Evolutionary conservation across 2,329 filamentous ascomycete species (phyloP).

Genomic region (Fusarium bulbicola): DNA sequence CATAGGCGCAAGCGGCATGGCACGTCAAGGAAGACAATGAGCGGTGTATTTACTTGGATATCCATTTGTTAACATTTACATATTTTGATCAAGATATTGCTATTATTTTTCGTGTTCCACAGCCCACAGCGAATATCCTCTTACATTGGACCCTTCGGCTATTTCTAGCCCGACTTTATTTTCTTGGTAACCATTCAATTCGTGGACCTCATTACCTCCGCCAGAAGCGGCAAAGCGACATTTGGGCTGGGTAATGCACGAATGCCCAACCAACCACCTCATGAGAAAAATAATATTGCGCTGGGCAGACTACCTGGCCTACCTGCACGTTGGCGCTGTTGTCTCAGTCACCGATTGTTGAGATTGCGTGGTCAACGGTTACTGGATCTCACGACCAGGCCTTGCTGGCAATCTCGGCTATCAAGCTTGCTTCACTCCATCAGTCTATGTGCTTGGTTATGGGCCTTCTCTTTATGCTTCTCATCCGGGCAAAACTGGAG

Average conservation of each 20-base stretch:
- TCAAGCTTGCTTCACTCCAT: background rate
- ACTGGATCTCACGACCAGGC: slow-evolving; percentile 2
- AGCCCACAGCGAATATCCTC: background rate
- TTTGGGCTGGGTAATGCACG: slow-evolving; percentile 30
- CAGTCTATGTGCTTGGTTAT: background rate
- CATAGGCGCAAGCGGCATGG: slow-evolving; percentile 29
- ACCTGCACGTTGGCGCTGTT: background rate
- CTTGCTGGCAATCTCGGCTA: slow-evolving; percentile 8
- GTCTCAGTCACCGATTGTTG: slow-evolving; percentile 14
- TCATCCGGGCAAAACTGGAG: slow-evolving; percentile 30
- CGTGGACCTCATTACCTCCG: slow-evolving; percentile 4
- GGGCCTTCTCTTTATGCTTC: slow-evolving; percentile 24
- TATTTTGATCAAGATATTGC: slow-evolving; percentile 19
- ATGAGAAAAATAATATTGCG: background rate
- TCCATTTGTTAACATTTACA: slow-evolving; percentile 36
- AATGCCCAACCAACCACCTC: slow-evolving; percentile 38
- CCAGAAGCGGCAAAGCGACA: slow-evolving; percentile 21
- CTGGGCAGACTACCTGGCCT: background rate
- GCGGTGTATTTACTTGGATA: slow-evolving; percentile 38
- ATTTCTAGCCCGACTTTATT: background rate
- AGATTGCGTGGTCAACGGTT: slow-evolving; percentile 9
- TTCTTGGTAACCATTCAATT: background rate
- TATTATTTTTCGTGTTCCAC: background rate
- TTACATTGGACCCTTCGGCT: slow-evolving; percentile 2
- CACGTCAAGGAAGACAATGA: slow-evolving; percentile 17